Evolutionary conservation across 805 yeast species (phyloP).

Genomic region (Saturnispora besseyi): DNA sequence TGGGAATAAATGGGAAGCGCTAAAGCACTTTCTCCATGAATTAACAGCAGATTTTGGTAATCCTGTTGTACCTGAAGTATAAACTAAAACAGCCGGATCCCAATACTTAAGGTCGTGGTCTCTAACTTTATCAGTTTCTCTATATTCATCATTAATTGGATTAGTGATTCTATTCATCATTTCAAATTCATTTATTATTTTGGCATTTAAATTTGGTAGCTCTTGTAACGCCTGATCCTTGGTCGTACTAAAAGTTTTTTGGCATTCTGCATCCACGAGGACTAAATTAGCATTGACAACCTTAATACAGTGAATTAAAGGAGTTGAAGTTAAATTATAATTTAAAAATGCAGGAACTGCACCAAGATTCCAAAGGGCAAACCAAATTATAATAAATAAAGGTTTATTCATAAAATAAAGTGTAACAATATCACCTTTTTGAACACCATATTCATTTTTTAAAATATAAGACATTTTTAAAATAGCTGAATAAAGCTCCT

Average conservation of each 20-base stretch:
- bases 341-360: slow-evolving; percentile 83
- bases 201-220: slow-evolving; percentile 23
- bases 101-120: slow-evolving; percentile 49
- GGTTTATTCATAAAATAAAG: slow-evolving; percentile 78
- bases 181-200: slow-evolving; percentile 16
- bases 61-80: slow-evolving; percentile 93
- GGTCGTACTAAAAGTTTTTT: slow-evolving; percentile 37
- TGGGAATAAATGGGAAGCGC: slow-evolving; percentile 66
- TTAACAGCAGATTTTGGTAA: slow-evolving; percentile 88
- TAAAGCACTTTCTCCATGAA: slow-evolving; percentile 77
- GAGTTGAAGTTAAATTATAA: slow-evolving; percentile 63
- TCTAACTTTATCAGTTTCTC: slow-evolving; percentile 51
- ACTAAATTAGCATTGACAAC: slow-evolving; percentile 56
- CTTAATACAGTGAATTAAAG: slow-evolving; percentile 72
- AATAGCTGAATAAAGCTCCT: slow-evolving; percentile 56
- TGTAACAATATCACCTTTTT: slow-evolving; percentile 61
- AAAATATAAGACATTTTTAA: slow-evolving; percentile 60
- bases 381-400: slow-evolving; percentile 68
- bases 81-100: slow-evolving; percentile 64
- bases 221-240: slow-evolving; percentile 27
- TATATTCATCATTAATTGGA: slow-evolving; percentile 34
- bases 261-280: slow-evolving; percentile 57
- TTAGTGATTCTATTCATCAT: slow-evolving; percentile 12
- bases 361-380: slow-evolving; percentile 85
- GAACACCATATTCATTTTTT: slow-evolving; percentile 51